phyloP scores from a whole-genome alignment of 1,139 yeast genomes.

The Tardiomyces depauwii region DNA sequence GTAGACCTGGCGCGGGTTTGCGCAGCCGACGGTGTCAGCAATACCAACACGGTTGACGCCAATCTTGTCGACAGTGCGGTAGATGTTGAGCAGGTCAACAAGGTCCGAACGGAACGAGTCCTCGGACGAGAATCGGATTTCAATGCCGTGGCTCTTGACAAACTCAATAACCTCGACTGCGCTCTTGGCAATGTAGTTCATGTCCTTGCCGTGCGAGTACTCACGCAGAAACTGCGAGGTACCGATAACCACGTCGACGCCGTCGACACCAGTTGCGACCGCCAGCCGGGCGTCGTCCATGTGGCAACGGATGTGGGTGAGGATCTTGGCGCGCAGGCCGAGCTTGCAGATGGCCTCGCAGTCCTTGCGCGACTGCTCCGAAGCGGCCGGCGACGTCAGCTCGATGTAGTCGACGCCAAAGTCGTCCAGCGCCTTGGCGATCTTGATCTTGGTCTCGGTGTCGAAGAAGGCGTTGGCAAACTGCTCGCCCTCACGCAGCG shows the following conservation, averaged over 20 bases:
- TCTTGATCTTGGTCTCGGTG: slow-evolving; percentile 93
- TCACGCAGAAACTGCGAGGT: slow-evolving; percentile 93
- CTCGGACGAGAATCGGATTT: slow-evolving; percentile 93
- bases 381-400: slow-evolving; percentile 94
- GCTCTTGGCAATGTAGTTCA: slow-evolving; percentile 94
- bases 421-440: slow-evolving; percentile 94
- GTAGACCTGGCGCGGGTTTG: slow-evolving; percentile 97
- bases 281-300: slow-evolving; percentile 98
- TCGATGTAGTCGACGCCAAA: slow-evolving; percentile 98
- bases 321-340: slow-evolving; percentile 89
- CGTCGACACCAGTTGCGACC: slow-evolving; percentile 96
- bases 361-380: slow-evolving; percentile 85
- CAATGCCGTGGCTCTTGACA: slow-evolving; percentile 94
- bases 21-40: slow-evolving; percentile 98
- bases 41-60: slow-evolving; percentile 99
- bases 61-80: slow-evolving; percentile 92
- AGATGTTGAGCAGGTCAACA: slow-evolving; percentile 88
- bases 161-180: slow-evolving; percentile 96
- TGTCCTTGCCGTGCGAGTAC: slow-evolving; percentile 96
- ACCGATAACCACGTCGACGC: slow-evolving; percentile 97
- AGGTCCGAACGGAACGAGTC: slow-evolving; percentile 96
- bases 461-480: slow-evolving; percentile 94
- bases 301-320: slow-evolving; percentile 90
- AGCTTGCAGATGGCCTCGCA: slow-evolving; percentile 98
- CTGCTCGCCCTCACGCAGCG: slow-evolving; percentile 97